These are phyloP conservation scores for Helotiales sp. DNA, from an alignment of 2,329 filamentous ascomycete genomes.

Conservation along the genomic window DNA sequence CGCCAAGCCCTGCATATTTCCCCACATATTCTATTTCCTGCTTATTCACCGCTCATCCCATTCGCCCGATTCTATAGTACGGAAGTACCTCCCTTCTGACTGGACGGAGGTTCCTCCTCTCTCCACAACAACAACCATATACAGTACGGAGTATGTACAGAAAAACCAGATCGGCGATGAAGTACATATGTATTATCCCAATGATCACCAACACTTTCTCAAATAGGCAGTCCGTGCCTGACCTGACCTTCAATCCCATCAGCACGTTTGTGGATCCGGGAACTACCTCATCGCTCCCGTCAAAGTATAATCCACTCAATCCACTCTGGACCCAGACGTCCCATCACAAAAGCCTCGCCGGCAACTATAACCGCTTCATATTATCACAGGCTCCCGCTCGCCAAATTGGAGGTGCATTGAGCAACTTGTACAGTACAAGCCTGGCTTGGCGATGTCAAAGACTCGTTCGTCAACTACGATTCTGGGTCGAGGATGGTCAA, in stretches of 20 bases:
- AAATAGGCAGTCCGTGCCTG: background rate
- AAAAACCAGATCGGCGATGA: background rate
- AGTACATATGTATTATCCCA: background rate
- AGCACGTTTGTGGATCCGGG: background rate
- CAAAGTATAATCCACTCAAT: background rate
- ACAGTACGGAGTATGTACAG: too few species aligned
- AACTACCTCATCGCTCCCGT: background rate
- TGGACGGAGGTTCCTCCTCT: background rate
- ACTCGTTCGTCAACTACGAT: background rate
- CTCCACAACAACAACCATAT: background rate
- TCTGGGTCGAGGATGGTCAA: background rate
- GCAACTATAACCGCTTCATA: background rate
- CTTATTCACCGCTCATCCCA: background rate
- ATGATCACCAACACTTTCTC: too few species aligned
- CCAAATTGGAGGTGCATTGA: background rate
- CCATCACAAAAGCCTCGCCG: background rate
- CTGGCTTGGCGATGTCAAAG: background rate
- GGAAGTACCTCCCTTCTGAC: too few species aligned
- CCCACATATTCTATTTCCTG: too few species aligned
- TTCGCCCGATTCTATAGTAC: too few species aligned
- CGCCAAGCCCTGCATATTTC: background rate
- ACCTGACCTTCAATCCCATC: background rate
- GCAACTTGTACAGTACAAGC: background rate
- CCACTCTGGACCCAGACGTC: background rate
- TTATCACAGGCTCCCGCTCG: background rate